Evolutionary conservation across 2,329 filamentous ascomycete genomes (phyloP).

Genomic region (Sporothrix brasiliensis): DNA sequence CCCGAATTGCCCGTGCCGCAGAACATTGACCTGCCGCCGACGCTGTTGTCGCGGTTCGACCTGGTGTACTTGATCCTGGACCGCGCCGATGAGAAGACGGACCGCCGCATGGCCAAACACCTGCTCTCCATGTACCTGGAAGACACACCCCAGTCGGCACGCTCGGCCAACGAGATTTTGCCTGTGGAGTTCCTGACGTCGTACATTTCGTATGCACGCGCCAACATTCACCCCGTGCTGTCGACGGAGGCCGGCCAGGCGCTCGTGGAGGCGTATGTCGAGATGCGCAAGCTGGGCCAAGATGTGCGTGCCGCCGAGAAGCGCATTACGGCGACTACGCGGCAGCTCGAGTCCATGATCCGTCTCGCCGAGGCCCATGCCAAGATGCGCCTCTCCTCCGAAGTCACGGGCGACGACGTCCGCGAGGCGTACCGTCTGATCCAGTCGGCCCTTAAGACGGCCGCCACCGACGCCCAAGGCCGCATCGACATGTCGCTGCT

Average conservation of each 20-base stretch:
- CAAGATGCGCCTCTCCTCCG: constrained; percentile 84
- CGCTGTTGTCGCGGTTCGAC: constrained; percentile 92
- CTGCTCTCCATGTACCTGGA: constrained; percentile 96
- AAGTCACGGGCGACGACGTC: constrained; percentile 81
- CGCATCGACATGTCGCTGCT: constrained; percentile 96
- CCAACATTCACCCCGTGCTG: constrained; percentile 80
- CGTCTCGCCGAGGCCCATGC: constrained; percentile 94
- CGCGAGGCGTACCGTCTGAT: constrained; percentile 90
- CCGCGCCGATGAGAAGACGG: constrained; percentile 84
- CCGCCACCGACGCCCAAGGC: constrained; percentile 90
- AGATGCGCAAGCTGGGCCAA: constrained; percentile 91
- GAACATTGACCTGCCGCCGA: constrained; percentile 96
- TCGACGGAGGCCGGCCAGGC: constrained; percentile 78
- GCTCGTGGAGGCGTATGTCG: constrained; percentile 84
- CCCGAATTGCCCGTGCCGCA: constrained; percentile 92
- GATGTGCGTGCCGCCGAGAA: constrained; percentile 87
- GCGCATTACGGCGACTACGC: constrained; percentile 94
- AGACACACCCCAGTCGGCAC: constrained; percentile 84
- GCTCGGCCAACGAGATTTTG: constrained; percentile 73
- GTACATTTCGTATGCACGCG: constrained; percentile 95
- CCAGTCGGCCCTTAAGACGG: constrained; percentile 90
- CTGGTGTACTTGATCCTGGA: constrained; percentile 96
- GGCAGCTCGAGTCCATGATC: constrained; percentile 98
- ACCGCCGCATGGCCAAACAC: constrained; percentile 87
- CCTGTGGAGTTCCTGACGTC: constrained; percentile 93